Evolutionary conservation across 2,329 filamentous ascomycete genomes (phyloP).

Genomic region (Cytospora piceae): DNA sequence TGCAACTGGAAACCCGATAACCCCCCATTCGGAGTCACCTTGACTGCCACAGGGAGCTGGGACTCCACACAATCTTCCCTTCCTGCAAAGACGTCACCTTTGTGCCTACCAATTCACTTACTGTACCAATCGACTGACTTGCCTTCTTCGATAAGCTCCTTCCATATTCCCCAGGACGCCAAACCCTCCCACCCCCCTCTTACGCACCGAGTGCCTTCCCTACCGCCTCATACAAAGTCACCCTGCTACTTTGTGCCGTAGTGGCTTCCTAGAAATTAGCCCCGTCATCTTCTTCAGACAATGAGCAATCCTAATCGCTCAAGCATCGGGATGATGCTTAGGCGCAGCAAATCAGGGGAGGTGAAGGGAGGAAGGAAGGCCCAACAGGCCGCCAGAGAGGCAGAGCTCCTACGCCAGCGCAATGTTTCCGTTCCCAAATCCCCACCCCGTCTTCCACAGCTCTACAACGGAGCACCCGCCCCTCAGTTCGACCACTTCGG

Average conservation of each 20-base stretch:
- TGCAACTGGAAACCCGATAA: not conserved
- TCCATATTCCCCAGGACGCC: slow-evolving; percentile 9
- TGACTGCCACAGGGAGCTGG: not conserved
- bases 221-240: slow-evolving; percentile 33
- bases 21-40: not conserved
- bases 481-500: slow-evolving; percentile 53
- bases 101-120: slow-evolving; percentile 3
- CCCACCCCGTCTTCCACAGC: slow-evolving; percentile 56
- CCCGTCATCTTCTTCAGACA: slow-evolving; percentile 8
- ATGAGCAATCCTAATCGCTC: slow-evolving; percentile 47
- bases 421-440: slow-evolving; percentile 50
- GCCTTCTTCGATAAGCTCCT: slow-evolving; percentile 7
- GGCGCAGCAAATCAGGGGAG: slow-evolving; percentile 70
- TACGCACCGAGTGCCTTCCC: slow-evolving; percentile 19
- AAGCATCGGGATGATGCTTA: slow-evolving; percentile 63
- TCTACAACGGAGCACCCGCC: slow-evolving; percentile 52
- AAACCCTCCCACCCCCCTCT: not conserved
- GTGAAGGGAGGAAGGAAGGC: slow-evolving; percentile 64
- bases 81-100: slow-evolving; percentile 5
- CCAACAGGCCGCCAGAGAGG: slow-evolving; percentile 58
- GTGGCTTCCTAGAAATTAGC: slow-evolving; percentile 32
- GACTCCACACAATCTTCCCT: not conserved
- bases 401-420: slow-evolving; percentile 56
- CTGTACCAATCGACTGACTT: slow-evolving; percentile 13
- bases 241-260: slow-evolving; percentile 14